Evolutionary conservation across 2,329 filamentous ascomycete genomes (phyloP), one percentile per base, ranked within the genome.

Genomic region (Myriosclerotinia scirpicola): DNA sequence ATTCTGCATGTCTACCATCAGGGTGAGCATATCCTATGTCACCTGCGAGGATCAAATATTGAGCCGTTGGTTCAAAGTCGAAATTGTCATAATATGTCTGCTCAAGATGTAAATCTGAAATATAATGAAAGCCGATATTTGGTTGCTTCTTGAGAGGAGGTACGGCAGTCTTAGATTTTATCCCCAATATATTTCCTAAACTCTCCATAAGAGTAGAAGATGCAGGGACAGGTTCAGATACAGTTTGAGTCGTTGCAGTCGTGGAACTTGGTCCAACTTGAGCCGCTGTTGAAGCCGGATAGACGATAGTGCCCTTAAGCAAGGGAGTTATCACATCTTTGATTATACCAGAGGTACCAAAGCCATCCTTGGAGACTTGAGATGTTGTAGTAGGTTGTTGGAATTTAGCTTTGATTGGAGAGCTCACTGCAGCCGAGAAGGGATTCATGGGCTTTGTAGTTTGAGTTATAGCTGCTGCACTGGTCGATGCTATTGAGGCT

Each of bases 91-190:
- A 65, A 14, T 1, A 26, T 7, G 42, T 56, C n/a, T 58, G 62
- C 17, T 59, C 62, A 3, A 65, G 62, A 50, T 65, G 54, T 14
- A 65, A 20, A 50, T 65, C 54, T 7, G 62, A 65, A 12, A 59
- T 11, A 15, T 65, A 65, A 22, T 65, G 62, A 36, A 65, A 58
- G 9, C 12, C 14, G 2, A 60, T 20, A 12, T 50, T 60, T 9
- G 46, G 58, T 22, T 38, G 14, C 8, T 22, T 11, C 6, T 44
- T 50, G 42, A 42, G 42, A 22, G 56, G 56, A 11, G 44, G 56
- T 34, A 34, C 30, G 30, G 30, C 6, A 34, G 30, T 34, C 30
- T 34, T 6, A 34, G 30, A 5, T 5, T 34, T 34, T 34, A 6
- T 34, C 30, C 30, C 30, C 30, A 6, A 34, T 34, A 34, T 1